Conservation (phyloP, 192 early-diverging fungal genomes). For the Umbelopsis sp. region DNA sequence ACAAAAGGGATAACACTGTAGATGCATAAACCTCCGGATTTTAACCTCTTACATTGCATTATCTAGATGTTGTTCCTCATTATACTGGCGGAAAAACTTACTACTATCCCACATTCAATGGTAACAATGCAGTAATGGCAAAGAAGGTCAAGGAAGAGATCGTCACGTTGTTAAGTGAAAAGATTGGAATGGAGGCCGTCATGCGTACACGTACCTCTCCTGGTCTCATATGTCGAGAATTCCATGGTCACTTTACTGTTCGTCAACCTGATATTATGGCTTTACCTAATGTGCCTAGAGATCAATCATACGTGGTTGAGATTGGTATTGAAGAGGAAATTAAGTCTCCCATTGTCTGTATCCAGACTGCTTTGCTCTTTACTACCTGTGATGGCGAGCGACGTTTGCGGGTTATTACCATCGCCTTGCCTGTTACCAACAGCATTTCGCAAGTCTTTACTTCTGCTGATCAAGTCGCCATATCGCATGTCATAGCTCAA, state of each 20-base stretch:
- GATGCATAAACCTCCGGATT: background rate
- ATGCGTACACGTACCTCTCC: conserved; percentile 88
- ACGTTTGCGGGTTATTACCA: conserved; percentile 65
- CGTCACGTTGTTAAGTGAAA: conserved; percentile 62
- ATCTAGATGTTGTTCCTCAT: conserved; percentile 65
- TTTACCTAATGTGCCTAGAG: conserved; percentile 68
- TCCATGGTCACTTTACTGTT: conserved; percentile 73
- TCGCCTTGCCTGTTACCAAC: conserved; percentile 62
- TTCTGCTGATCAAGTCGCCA: conserved; percentile 56
- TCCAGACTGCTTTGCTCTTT: conserved; percentile 71
- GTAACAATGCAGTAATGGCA: conserved; percentile 61
- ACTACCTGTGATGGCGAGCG: conserved; percentile 71
- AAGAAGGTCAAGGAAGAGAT: conserved; percentile 76
- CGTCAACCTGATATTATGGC: conserved; percentile 66
- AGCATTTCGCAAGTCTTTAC: conserved; percentile 56
- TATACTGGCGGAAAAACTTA: conserved; percentile 88
- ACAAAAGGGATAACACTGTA: background rate
- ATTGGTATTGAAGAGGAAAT: conserved; percentile 60
- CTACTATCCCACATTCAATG: conserved; percentile 81
- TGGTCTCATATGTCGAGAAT: conserved; percentile 54
- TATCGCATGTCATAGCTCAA: conserved; percentile 50
- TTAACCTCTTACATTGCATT: background rate
- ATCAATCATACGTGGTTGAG: conserved; percentile 67
- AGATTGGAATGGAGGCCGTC: conserved; percentile 87
- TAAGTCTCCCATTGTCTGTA: conserved; percentile 50